Evolutionary conservation across 2,329 filamentous ascomycete species (phyloP).

Genomic region (Trichoderma endophyticum): DNA sequence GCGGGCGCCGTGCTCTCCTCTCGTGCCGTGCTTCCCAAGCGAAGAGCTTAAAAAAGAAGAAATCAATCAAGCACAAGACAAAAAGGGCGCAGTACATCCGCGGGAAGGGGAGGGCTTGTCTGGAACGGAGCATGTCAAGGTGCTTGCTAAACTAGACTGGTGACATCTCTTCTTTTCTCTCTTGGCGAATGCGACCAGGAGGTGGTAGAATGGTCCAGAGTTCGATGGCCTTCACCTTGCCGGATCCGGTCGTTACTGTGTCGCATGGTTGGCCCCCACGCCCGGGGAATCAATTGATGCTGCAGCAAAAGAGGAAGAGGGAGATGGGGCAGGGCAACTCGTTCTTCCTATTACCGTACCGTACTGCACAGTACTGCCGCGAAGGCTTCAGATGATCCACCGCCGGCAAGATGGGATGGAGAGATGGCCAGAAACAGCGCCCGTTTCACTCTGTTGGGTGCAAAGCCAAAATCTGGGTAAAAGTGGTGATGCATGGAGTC

Average conservation of each 20-base stretch:
- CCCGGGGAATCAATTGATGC: constrained; percentile 8
- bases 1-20: neutral
- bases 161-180: constrained; percentile 1
- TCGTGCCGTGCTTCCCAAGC: constrained; percentile 7
- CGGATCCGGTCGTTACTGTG: constrained; percentile 8
- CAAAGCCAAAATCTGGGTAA: neutral
- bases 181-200: constrained; percentile 4
- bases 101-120: neutral
- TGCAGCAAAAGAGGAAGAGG: neutral
- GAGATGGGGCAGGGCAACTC: neutral
- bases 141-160: constrained; percentile 4
- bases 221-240: constrained; percentile 6
- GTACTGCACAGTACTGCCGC: neutral
- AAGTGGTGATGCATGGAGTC: neutral
- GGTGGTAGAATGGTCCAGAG: neutral
- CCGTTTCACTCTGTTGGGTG: neutral
- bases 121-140: neutral
- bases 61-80: neutral
- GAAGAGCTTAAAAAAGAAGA: neutral
- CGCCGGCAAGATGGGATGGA: constrained; percentile 2
- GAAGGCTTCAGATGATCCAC: constrained; percentile 3
- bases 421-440: neutral
- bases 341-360: too few relatives aligned
- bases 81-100: constrained; percentile 6
- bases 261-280: constrained; percentile 15